A percentile compares a stretch with the other conserved stretches of the same genome.
Evolutionary conservation across 2,329 filamentous ascomycete genomes (phyloP).

Genomic region (Akanthomyces dipterigenus): DNA sequence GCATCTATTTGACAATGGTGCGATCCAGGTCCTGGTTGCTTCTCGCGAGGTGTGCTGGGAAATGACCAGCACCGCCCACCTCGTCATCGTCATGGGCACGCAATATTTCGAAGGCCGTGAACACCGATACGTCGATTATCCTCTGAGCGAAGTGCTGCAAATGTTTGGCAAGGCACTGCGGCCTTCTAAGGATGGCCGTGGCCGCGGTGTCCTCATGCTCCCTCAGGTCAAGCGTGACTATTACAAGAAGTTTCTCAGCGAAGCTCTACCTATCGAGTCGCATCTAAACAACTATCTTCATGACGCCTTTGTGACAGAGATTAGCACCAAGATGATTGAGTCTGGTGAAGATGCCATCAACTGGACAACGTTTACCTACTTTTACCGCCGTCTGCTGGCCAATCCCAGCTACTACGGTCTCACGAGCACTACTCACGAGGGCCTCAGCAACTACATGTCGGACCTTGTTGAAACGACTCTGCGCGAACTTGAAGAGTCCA

Average conservation of each 20-base stretch:
- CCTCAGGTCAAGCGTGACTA: constrained; percentile 92
- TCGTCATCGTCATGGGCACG: constrained; percentile 95
- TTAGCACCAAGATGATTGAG: constrained; percentile 91
- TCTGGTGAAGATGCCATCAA: constrained; percentile 96
- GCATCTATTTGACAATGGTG: constrained; percentile 82
- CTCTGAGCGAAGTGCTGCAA: constrained; percentile 86
- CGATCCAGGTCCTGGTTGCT: constrained; percentile 73
- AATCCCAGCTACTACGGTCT: constrained; percentile 97
- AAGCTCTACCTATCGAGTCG: constrained; percentile 91
- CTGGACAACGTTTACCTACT: constrained; percentile 98
- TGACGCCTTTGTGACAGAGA: constrained; percentile 94
- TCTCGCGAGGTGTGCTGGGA: constrained; percentile 94
- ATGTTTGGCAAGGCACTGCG: constrained; percentile 95
- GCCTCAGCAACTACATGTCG: constrained; percentile 87
- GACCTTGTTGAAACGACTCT: constrained; percentile 90
- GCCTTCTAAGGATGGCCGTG: constrained; percentile 69
- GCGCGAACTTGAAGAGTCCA: constrained; percentile 83
- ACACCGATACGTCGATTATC: constrained; percentile 95
- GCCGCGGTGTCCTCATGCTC: constrained; percentile 93
- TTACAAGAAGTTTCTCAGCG: constrained; percentile 97
- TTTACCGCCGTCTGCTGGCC: constrained; percentile 87
- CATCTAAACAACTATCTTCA: constrained; percentile 87
- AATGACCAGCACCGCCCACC: constrained; percentile 76
- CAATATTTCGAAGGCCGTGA: constrained; percentile 96
- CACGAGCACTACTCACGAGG: constrained; percentile 81